Evolutionary conservation across 768 basidiomycete genomes (phyloP), one percentile per base, ranked within the genome.

Genomic region (Podaxis pistillaris): DNA sequence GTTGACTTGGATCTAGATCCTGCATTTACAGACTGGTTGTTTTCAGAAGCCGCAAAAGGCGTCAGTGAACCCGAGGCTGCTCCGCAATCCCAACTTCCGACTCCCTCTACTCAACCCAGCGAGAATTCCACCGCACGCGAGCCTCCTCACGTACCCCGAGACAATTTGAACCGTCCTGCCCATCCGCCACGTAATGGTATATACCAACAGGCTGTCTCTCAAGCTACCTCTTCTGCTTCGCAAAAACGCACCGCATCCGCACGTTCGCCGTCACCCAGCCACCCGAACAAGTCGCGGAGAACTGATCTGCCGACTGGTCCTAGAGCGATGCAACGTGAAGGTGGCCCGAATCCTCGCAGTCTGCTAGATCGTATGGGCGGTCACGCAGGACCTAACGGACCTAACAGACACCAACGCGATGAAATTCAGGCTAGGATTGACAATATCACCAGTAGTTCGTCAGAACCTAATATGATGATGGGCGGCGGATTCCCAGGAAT

Each of bases 11-110:
- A 64, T 57, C 12, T 68, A 93, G 94, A 96, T 70, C 75, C 85
- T 50, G 86, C 81, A 62, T 96, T 97, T 75, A 94, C 93, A 36
- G 87, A 90, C 61, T 96, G 94, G 94, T 76, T 97, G 22, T 97
- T 96, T 70, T 75, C 76, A 37, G 90, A 91, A 71, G 91, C 91
- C 22, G 84, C 84, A 2, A 91, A 89, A 72, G 89, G 88, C 57
- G 83, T 81, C 24, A 76, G 82, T 4, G 86, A 84, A 63, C 72
- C 81, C 3, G 83, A 85, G 33, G 69, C 75, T 38, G 68, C 80
- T 7, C 58, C 76, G 15, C 76, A 76, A 63, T 64, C 78, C 8
- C 74, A 74, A 60, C 70, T 80, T 59, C 63, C 77, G 63, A 65
- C 74, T 57, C 58, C 61, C 13, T 11, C 61, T 46, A 12, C 47